Base-by-base conservation (phyloP, 2,329 filamentous ascomycete genomes). In the Epichloe festucae region DNA sequence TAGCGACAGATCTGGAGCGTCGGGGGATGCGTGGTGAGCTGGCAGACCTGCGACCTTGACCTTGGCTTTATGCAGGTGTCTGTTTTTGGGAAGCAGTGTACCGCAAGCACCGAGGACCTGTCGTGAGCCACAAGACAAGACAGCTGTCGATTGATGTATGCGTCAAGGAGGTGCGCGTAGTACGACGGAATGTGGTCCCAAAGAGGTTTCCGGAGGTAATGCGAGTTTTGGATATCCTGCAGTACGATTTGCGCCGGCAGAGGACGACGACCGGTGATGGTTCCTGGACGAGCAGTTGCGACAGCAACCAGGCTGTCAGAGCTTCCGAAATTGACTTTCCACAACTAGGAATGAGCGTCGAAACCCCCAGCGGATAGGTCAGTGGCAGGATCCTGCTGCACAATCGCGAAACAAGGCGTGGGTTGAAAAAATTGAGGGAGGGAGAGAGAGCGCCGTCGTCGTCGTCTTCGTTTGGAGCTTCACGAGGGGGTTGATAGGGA, bases 1-100 rank as follows among this genome's bases (percentile, higher is more conserved):
- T 50, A 51, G 50, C 49, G 52, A 50, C 47, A 44, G 49, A 49
- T 51, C 41, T 53, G 44, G 46, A 45, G 40, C 23, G 51, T 55
- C 52, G 45, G 50, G 46, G 19, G 19, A 21, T 21, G 19, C 38
- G 51, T 47, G 51, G 46, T 51, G 52, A 50, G 52, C 52, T 55
- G 54, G 55, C 55, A 51, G 50, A 17, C 43, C 43, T 48, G 53
- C 43, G 39, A 23, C 51, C 21, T 27, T 7, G 23, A 27, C 23
- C 23, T 31, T 51, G 47, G 44, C 44, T 39, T 31, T 46, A 54
- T 53, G 53, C 53, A 51, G 45, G 40, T 51, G 50, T 48, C 53
- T 53, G 50, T 39, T 48, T 53, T 53, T 44, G 50, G 53, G 35
- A 46, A 39, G 44, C 31, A 35, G 43, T 41, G 34, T 48, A 50